A percentile compares a stretch with the other conserved stretches of the same genome.
Conservation (phyloP, 148 eudicot species). For the Camellia sinensis region DNA sequence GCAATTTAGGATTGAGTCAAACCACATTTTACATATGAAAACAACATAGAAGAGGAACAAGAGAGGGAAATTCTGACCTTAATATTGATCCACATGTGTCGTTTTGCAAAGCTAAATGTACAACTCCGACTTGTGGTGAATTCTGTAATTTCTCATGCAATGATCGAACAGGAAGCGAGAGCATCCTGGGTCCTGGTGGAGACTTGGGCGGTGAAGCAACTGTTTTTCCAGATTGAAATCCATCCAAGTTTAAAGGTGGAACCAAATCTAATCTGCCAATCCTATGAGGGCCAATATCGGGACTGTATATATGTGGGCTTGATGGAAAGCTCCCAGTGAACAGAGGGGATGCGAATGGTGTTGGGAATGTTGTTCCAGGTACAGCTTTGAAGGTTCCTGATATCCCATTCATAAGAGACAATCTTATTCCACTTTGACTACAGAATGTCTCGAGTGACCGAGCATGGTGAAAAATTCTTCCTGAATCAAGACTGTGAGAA, state of each 20-base stretch:
- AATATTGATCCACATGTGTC: constrained; percentile 86
- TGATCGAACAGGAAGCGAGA: constrained; percentile 61
- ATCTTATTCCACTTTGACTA: constrained; percentile 56
- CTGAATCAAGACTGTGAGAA: constrained; percentile 86
- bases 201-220: constrained; percentile 66
- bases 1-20: neutral
- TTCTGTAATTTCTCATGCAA: constrained; percentile 70
- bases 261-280: constrained; percentile 72
- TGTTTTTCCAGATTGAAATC: constrained; percentile 59
- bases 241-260: constrained; percentile 93
- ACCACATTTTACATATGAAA: neutral
- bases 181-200: constrained; percentile 64
- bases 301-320: constrained; percentile 79
- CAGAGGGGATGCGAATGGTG: constrained; percentile 83
- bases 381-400: constrained; percentile 47
- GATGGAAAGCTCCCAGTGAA: constrained; percentile 98
- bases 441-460: constrained; percentile 90
- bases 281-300: constrained; percentile 60
- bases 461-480: constrained; percentile 85
- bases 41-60: constrained; percentile 10
- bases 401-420: constrained; percentile 51
- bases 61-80: constrained; percentile 42
- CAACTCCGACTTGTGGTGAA: constrained; percentile 84
- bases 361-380: constrained; percentile 52
- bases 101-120: constrained; percentile 92